Conservation (phyloP, 1,284 basidiomycete species). For the Flammula alnicola region DNA sequence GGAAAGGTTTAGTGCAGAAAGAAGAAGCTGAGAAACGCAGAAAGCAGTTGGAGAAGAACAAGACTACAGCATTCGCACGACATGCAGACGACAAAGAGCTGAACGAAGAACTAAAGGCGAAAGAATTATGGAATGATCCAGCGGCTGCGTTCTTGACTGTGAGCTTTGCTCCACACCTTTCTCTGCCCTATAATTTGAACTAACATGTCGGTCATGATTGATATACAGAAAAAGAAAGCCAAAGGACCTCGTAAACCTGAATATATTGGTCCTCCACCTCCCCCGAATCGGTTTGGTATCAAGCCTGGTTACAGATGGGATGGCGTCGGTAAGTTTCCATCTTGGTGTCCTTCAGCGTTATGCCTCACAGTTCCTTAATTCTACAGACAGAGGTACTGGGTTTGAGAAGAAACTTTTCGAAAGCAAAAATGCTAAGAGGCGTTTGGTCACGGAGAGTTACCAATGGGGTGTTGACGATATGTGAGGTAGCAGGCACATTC, state of each 20-base stretch:
- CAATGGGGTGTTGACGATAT: constrained; percentile 91
- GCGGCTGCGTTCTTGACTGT: constrained; percentile 92
- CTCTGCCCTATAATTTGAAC: not conserved
- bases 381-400: constrained; percentile 86
- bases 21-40: constrained; percentile 73
- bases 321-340: constrained; percentile 76
- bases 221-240: constrained; percentile 64
- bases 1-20: constrained; percentile 89
- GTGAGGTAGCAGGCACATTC: constrained; percentile 46
- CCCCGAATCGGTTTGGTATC: constrained; percentile 95
- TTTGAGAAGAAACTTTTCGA: constrained; percentile 95
- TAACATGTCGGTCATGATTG: constrained; percentile 6
- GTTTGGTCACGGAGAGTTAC: constrained; percentile 73
- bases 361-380: constrained; percentile 11
- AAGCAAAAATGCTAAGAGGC: constrained; percentile 73
- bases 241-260: constrained; percentile 83
- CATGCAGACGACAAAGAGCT: constrained; percentile 84
- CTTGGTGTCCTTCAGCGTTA: not conserved
- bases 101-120: constrained; percentile 81
- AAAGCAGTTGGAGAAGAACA: constrained; percentile 71
- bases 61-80: constrained; percentile 71
- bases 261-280: constrained; percentile 86
- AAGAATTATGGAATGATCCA: constrained; percentile 93
- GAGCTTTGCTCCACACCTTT: constrained; percentile 38
- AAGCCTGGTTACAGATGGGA: constrained; percentile 97